These are phyloP conservation scores for Hypoxylon sp. DNA, from an alignment of 2,329 filamentous ascomycete species.

Conservation along the genomic window DNA sequence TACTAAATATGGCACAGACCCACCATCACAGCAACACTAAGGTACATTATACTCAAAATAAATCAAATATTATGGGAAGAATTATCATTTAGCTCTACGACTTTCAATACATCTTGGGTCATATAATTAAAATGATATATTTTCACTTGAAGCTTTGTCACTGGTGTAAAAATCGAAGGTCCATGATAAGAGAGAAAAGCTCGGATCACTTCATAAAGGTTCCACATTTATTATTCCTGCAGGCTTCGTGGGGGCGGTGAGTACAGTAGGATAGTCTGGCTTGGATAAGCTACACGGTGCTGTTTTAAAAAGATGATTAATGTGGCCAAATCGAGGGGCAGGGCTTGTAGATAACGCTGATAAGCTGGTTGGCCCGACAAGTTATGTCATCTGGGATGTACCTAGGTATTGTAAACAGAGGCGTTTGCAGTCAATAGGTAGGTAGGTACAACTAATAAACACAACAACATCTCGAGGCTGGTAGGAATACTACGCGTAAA, in stretches of 20 bases:
- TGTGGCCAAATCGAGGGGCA: background rate
- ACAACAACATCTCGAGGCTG: constrained; percentile 11
- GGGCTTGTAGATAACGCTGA: background rate
- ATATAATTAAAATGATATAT: too few species aligned
- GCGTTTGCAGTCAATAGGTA: constrained; percentile 15
- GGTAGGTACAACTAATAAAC: constrained; percentile 15
- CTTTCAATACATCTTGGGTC: too few species aligned
- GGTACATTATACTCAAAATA: too few species aligned
- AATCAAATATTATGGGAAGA: too few species aligned
- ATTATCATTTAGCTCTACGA: too few species aligned
- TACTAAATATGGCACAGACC: too few species aligned
- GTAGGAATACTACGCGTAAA: constrained; percentile 2
- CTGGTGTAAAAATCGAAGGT: too few species aligned
- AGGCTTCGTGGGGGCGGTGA: background rate
- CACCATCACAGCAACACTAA: too few species aligned
- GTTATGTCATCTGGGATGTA: constrained; percentile 43
- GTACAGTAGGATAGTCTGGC: background rate
- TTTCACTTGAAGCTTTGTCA: too few species aligned
- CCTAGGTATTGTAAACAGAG: constrained; percentile 37
- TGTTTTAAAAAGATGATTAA: background rate
- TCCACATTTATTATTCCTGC: too few species aligned
- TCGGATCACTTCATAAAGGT: too few species aligned
- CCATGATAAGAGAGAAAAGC: too few species aligned
- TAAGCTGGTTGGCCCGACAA: constrained; percentile 46
- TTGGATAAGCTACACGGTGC: background rate